A percentile compares a stretch with the other conserved stretches of the same genome.
Evolutionary conservation across 306 rosid genomes (phyloP).

Genomic region (Rubus parviflorus): DNA sequence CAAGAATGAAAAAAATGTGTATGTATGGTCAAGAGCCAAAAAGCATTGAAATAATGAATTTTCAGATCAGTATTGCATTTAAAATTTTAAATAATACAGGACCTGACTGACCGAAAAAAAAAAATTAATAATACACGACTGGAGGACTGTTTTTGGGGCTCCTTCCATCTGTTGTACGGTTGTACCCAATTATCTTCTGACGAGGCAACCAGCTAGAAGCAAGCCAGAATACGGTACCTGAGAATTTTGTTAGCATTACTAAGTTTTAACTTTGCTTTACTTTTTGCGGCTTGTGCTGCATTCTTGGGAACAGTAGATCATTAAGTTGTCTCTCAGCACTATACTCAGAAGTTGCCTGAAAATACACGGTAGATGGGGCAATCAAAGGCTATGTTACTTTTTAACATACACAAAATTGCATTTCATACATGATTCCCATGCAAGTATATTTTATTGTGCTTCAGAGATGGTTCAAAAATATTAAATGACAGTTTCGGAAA

Average conservation of each 20-base stretch:
- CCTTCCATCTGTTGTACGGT: constrained; percentile 24
- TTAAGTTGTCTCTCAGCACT: constrained; percentile 87
- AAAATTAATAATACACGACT: constrained; percentile 35
- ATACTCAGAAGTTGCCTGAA: constrained; percentile 85
- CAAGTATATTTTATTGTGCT: neutral
- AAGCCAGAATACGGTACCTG: constrained; percentile 12
- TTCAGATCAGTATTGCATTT: constrained; percentile 29
- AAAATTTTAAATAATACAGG: constrained; percentile 44
- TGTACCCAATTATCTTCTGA: constrained; percentile 28
- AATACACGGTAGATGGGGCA: constrained; percentile 17
- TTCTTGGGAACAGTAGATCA: constrained; percentile 74
- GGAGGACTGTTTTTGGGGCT: constrained; percentile 24
- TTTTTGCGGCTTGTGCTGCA: constrained; percentile 57
- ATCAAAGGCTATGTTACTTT: constrained; percentile 21
- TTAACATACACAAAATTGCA: neutral
- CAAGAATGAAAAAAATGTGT: neutral
- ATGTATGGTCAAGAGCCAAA: neutral
- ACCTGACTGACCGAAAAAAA: constrained; percentile 23
- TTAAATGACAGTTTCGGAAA: neutral
- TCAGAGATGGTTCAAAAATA: neutral
- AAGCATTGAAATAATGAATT: constrained; percentile 35
- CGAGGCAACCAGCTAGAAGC: constrained; percentile 29
- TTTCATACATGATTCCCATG: neutral
- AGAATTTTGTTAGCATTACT: constrained; percentile 21
- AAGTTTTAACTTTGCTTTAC: constrained; percentile 60